A percentile compares a stretch with the other conserved stretches of the same genome.
These are phyloP conservation scores for Calonectria hongkongensis DNA, from an alignment of 2,329 filamentous ascomycete genomes.

Conservation along the genomic window DNA sequence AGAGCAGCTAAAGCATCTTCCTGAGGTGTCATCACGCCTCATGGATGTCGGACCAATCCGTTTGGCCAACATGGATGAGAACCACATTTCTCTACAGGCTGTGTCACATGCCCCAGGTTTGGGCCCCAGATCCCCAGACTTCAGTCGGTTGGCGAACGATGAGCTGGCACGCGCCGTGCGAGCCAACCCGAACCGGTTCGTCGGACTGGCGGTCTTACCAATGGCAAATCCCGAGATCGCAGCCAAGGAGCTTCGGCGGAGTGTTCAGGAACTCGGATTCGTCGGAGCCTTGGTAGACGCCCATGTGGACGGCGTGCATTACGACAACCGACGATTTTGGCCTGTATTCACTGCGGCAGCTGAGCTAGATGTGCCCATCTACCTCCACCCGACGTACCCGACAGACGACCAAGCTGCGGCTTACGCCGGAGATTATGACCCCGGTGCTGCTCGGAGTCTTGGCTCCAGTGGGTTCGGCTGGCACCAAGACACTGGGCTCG, in stretches of 20 bases:
- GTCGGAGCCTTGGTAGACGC: constrained; percentile 58
- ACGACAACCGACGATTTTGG: constrained; percentile 57
- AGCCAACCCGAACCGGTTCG: constrained; percentile 47
- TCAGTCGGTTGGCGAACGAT: constrained; percentile 33
- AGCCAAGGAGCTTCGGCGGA: constrained; percentile 56
- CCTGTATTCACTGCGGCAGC: constrained; percentile 53
- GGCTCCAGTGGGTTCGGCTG: constrained; percentile 68
- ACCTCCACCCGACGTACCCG: constrained; percentile 68
- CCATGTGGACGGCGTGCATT: constrained; percentile 53
- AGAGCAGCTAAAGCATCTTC: constrained; percentile 31
- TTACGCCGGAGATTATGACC: constrained; percentile 56
- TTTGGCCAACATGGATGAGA: constrained; percentile 33
- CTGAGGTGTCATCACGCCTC: constrained; percentile 29
- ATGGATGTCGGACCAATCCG: constrained; percentile 32
- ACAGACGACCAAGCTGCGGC: constrained; percentile 52
- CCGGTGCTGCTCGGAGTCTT: constrained; percentile 57
- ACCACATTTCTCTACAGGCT: constrained; percentile 31
- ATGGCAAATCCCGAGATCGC: constrained; percentile 56
- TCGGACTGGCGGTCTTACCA: constrained; percentile 55
- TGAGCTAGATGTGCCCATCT: constrained; percentile 69
- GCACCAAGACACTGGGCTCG: constrained; percentile 70
- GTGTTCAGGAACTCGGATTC: constrained; percentile 56
- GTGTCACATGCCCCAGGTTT: constrained; percentile 38
- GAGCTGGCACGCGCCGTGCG: constrained; percentile 18
- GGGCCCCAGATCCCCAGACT: constrained; percentile 15